Conservation (phyloP, 2,329 filamentous ascomycete genomes). For the Diaporthe vexans region DNA sequence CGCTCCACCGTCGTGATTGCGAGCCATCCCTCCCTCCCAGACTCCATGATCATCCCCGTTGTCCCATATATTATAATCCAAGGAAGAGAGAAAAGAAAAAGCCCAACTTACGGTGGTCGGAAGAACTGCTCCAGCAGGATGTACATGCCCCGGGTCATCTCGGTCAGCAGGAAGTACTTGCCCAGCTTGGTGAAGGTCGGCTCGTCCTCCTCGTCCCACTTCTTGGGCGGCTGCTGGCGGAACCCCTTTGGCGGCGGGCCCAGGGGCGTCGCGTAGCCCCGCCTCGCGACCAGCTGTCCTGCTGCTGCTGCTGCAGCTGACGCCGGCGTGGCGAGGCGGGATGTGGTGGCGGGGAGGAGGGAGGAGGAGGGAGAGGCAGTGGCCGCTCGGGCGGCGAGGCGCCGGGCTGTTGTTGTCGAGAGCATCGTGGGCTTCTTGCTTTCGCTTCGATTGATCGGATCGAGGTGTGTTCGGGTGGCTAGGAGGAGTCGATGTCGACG, state of each 20-base stretch:
- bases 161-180: slow-evolving; percentile 94
- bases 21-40: neutral
- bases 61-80: too few species aligned
- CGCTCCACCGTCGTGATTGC: too few species aligned
- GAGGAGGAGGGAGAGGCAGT: neutral
- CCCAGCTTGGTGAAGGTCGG: slow-evolving; percentile 85
- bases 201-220: slow-evolving; percentile 87
- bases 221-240: slow-evolving; percentile 78
- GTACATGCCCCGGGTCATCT: slow-evolving; percentile 99
- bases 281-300: slow-evolving; percentile 25
- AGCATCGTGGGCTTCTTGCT: slow-evolving; percentile 30
- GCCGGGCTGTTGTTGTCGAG: slow-evolving; percentile 39
- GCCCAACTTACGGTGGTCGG: slow-evolving; percentile 95
- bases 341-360: neutral
- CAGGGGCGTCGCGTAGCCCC: slow-evolving; percentile 75
- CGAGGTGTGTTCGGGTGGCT: neutral
- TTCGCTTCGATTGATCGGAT: neutral
- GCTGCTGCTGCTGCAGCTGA: slow-evolving; percentile 26
- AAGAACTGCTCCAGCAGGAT: slow-evolving; percentile 98
- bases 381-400: slow-evolving; percentile 41
- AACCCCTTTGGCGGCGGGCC: slow-evolving; percentile 87
- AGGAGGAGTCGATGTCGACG: neutral
- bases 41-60: neutral
- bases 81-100: too few species aligned
- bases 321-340: slow-evolving; percentile 30